A percentile compares a stretch with the other conserved stretches of the same genome.
Conservation (phyloP, 176 grass and related monocot genomes). For the Elaeis guineensis region DNA sequence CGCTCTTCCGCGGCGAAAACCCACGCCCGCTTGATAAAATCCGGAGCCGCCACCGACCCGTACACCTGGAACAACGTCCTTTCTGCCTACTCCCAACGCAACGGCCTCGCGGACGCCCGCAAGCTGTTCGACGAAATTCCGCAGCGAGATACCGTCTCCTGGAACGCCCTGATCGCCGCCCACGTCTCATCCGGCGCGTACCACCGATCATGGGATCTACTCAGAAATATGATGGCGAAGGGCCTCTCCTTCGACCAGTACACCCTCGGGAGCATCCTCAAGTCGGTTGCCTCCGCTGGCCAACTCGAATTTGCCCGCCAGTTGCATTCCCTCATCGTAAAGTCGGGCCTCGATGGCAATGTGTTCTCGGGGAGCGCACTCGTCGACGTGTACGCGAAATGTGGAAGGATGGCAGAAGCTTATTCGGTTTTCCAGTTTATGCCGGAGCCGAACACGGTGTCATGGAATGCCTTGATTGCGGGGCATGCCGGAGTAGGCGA, state of each 20-base stretch:
- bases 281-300: constrained; percentile 11
- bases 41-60: constrained; percentile 19
- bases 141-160: constrained; percentile 32
- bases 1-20: constrained; percentile 26
- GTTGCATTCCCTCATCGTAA: constrained; percentile 34
- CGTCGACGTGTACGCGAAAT: constrained; percentile 35
- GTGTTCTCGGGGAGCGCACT: constrained; percentile 38
- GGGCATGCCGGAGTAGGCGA: constrained; percentile 14
- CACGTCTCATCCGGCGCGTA: constrained; percentile 27
- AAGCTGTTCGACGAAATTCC: constrained; percentile 49
- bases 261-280: constrained; percentile 40
- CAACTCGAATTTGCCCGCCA: constrained; percentile 21
- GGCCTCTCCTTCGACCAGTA: constrained; percentile 31
- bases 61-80: constrained; percentile 49
- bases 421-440: constrained; percentile 36
- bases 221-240: constrained; percentile 20
- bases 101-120: constrained; percentile 21
- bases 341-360: constrained; percentile 17
- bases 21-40: constrained; percentile 41
- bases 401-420: constrained; percentile 26
- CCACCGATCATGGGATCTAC: constrained; percentile 16
- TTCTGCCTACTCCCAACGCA: constrained; percentile 28
- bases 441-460: constrained; percentile 33
- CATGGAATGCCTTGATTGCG: constrained; percentile 46
- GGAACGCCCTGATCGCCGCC: constrained; percentile 54